Conservation (phyloP, 306 rosid species). For the Comarum palustre region DNA sequence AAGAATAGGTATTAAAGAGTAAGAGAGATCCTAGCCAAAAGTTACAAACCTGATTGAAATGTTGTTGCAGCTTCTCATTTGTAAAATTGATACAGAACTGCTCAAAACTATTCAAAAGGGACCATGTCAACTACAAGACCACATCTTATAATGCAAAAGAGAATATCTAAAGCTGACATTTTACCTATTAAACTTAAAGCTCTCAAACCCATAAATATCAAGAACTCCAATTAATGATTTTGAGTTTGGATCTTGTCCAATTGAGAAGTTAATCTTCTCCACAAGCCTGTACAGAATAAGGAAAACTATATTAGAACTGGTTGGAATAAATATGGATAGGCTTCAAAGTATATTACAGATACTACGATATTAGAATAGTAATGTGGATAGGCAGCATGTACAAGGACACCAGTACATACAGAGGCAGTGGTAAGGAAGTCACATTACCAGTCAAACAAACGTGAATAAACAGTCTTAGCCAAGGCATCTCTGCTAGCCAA, state of each 20-base stretch:
- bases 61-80: conserved; percentile 98
- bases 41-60: conserved; percentile 87
- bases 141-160: conserved; percentile 18
- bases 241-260: conserved; percentile 97
- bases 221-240: conserved; percentile 95
- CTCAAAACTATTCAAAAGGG: conserved; percentile 65
- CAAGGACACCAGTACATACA: conserved; percentile 5
- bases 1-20: conserved; percentile 10
- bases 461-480: conserved; percentile 90
- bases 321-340: conserved; percentile 16
- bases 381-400: neutral
- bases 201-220: conserved; percentile 99
- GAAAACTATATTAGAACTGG: conserved; percentile 28
- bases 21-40: conserved; percentile 25
- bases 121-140: conserved; percentile 35
- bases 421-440: conserved; percentile 25
- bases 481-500: conserved; percentile 91
- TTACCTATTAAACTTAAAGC: conserved; percentile 94
- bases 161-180: conserved; percentile 24
- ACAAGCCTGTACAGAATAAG: conserved; percentile 65
- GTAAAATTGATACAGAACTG: conserved; percentile 99
- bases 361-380: neutral
- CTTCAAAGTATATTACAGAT: neutral
- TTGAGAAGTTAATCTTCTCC: conserved; percentile 87
- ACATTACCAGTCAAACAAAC: conserved; percentile 96